Percentiles rank a stretch among this genome's conserved stretches.
These are phyloP conservation scores for Colletotrichum truncatum DNA, from an alignment of 2,329 filamentous ascomycete genomes.

Conservation along the genomic window DNA sequence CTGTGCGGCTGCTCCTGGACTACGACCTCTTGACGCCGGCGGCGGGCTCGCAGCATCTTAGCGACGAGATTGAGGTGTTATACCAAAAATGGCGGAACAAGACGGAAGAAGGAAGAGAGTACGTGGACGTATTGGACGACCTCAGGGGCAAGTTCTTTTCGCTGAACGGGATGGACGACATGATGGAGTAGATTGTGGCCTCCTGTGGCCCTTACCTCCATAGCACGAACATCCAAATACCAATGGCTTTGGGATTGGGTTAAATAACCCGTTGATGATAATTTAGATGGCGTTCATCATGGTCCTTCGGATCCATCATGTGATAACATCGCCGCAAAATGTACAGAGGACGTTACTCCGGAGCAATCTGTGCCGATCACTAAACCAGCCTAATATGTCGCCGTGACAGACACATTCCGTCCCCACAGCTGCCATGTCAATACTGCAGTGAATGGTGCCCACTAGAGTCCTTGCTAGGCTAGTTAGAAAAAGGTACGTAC, in stretches of 20 bases:
- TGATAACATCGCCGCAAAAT: no score
- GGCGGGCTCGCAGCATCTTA: not conserved
- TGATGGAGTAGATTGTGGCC: not conserved
- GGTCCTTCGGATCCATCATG: slow-evolving; percentile 10
- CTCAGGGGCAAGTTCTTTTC: slow-evolving; percentile 2
- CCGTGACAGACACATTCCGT: not conserved
- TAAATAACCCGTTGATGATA: not conserved
- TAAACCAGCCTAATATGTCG: no score
- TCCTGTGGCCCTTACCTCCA: not conserved
- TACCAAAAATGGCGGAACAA: slow-evolving; percentile 41
- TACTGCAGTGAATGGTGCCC: not conserved
- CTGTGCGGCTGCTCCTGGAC: slow-evolving; percentile 37
- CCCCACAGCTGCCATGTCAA: not conserved
- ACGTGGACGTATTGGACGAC: slow-evolving; percentile 42
- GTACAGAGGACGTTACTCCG: no score
- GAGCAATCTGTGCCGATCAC: not conserved
- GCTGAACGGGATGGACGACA: slow-evolving; percentile 13
- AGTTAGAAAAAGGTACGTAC: slow-evolving; percentile 13
- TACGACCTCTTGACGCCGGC: slow-evolving; percentile 32
- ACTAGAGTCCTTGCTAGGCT: not conserved
- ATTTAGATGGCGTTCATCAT: not conserved
- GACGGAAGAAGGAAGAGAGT: slow-evolving; percentile 40
- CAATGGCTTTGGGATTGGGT: not conserved
- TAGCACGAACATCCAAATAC: not conserved
- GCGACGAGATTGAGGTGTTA: slow-evolving; percentile 33